phyloP scores from a whole-genome alignment of 495 filamentous ascomycete genomes.

The Neurospora sp. region DNA sequence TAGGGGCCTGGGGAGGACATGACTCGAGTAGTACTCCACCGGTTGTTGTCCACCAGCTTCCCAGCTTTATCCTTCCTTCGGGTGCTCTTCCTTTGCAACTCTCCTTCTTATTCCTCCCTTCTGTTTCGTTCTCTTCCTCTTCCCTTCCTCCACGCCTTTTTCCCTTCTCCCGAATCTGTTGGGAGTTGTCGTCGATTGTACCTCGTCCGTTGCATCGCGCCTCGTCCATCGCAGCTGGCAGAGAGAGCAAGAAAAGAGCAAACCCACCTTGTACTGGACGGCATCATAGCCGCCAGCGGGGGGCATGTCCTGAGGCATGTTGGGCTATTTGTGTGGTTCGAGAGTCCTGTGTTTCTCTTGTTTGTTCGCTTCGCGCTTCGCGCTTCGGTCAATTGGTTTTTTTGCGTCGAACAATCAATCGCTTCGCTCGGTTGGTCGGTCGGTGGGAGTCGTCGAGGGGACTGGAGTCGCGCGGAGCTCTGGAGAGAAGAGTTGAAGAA shows the following conservation, averaged over 20 bases:
- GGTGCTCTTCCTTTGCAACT: not conserved
- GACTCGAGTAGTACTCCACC: not conserved
- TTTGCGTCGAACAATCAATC: not conserved
- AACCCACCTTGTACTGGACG: slow-evolving; percentile 85
- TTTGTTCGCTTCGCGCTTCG: not conserved
- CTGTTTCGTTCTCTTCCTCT: not conserved
- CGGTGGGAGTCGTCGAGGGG: not conserved
- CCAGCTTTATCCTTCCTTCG: not conserved
- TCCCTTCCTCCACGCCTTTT: not conserved
- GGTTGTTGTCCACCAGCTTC: not conserved
- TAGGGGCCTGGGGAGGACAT: not conserved
- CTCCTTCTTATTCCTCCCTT: not conserved
- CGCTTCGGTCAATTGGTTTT: not conserved
- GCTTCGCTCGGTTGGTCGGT: not conserved
- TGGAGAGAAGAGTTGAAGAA: not conserved
- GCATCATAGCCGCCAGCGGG: slow-evolving; percentile 87
- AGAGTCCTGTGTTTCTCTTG: slow-evolving; percentile 2
- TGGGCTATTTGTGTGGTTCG: slow-evolving; percentile 17
- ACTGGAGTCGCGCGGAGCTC: not conserved
- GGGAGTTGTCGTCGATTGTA: not conserved
- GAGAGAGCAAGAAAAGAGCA: not conserved
- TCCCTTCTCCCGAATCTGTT: not conserved
- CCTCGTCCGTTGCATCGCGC: not conserved
- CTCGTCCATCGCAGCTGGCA: not conserved
- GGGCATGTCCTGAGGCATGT: slow-evolving; percentile 83